These are phyloP conservation scores for Tylopilus rubrobrunneus DNA, from an alignment of 768 basidiomycete genomes.

Conservation along the genomic window DNA sequence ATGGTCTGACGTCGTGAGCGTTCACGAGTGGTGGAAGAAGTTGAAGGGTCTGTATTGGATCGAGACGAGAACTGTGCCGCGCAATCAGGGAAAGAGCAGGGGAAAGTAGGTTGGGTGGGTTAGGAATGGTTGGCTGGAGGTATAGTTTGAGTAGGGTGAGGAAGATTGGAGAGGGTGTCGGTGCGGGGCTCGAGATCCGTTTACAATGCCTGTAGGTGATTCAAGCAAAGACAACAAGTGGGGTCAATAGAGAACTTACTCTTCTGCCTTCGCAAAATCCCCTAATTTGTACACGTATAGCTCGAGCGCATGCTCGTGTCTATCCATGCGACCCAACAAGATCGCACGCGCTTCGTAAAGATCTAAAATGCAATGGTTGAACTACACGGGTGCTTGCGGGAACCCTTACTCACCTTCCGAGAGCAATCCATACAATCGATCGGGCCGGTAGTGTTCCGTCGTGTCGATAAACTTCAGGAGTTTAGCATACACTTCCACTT, in stretches of 20 bases:
- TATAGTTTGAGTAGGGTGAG: constrained; percentile 84
- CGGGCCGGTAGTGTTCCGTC: constrained; percentile 67
- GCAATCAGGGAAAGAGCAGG: constrained; percentile 89
- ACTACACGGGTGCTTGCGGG: background rate
- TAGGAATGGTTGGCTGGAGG: constrained; percentile 62
- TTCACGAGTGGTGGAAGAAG: constrained; percentile 89
- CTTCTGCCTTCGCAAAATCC: constrained; percentile 85
- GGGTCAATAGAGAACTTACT: constrained; percentile 45
- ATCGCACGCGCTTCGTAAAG: constrained; percentile 90
- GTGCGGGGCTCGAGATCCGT: constrained; percentile 59
- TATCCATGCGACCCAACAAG: constrained; percentile 81
- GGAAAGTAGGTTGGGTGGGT: constrained; percentile 53
- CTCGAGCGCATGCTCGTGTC: constrained; percentile 93
- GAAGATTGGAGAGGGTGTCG: constrained; percentile 65
- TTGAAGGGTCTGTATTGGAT: constrained; percentile 76
- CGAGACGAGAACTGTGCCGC: constrained; percentile 77
- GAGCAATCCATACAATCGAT: constrained; percentile 78
- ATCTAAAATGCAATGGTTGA: constrained; percentile 41
- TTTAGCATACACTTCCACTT: constrained; percentile 56
- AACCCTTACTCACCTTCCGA: constrained; percentile 59
- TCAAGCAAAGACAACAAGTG: background rate
- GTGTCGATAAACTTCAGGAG: constrained; percentile 73
- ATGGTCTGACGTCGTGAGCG: constrained; percentile 72
- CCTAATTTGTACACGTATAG: constrained; percentile 87
- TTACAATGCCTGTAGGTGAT: constrained; percentile 77